These are phyloP conservation scores for Stephanodiscus minutulus DNA, from an alignment of 108 stramenopile species.

Conservation along the genomic window DNA sequence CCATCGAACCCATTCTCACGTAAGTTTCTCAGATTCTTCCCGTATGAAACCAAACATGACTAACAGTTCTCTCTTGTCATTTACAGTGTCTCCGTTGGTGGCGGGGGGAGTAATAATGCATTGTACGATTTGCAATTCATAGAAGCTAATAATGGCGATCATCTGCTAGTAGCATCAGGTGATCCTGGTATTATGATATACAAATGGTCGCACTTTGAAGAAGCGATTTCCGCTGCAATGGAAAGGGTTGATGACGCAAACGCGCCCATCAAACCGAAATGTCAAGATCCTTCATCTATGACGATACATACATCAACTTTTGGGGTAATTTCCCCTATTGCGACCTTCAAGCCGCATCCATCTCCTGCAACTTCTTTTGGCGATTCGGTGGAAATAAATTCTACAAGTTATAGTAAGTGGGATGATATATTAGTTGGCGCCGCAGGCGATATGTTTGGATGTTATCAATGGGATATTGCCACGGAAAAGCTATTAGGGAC, in stretches of 20 bases:
- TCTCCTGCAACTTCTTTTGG: slow-evolving; percentile 30
- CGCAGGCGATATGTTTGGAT: slow-evolving; percentile 60
- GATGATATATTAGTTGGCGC: slow-evolving; percentile 48
- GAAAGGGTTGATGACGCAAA: not conserved
- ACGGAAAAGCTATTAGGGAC: slow-evolving; percentile 49
- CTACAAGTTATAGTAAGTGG: slow-evolving; percentile 22
- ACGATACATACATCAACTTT: not conserved
- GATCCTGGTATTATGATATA: slow-evolving; percentile 47
- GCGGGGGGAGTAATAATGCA: not conserved
- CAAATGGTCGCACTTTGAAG: slow-evolving; percentile 49
- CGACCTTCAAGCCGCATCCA: slow-evolving; percentile 45
- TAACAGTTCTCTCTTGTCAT: not conserved
- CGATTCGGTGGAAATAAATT: slow-evolving; percentile 49
- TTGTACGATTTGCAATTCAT: slow-evolving; percentile 55
- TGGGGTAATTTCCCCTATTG: slow-evolving; percentile 23
- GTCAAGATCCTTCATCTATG: not conserved
- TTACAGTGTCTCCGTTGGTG: slow-evolving; percentile 3
- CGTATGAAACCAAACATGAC: not conserved
- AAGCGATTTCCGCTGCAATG: slow-evolving; percentile 14
- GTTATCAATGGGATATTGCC: slow-evolving; percentile 62
- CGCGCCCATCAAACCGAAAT: not conserved
- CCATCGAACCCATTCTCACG: slow-evolving; percentile 6
- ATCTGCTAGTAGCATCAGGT: slow-evolving; percentile 43
- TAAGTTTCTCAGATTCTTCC: not conserved
- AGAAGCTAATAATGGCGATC: slow-evolving; percentile 1